phyloP scores from a whole-genome alignment of 345 rosid species.

The Pistacia integerrima region DNA sequence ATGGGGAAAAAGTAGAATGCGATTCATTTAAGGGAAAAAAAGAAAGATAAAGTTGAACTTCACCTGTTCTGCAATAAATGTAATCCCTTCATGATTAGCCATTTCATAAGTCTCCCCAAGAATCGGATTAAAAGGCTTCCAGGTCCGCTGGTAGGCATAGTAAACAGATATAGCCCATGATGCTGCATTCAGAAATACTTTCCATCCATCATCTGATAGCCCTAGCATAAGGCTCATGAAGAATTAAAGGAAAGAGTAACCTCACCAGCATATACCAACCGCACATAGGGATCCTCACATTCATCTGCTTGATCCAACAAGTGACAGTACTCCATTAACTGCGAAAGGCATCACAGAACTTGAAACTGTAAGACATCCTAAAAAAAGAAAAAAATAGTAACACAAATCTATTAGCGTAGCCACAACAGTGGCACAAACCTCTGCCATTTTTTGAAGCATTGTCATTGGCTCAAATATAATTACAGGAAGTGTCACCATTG shows the following conservation, averaged over 20 bases:
- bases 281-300: slow-evolving; percentile 88
- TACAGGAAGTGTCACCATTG: slow-evolving; percentile 97
- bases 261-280: slow-evolving; percentile 86
- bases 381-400: not conserved
- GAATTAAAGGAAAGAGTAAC: not conserved
- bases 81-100: slow-evolving; percentile 73
- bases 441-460: slow-evolving; percentile 94
- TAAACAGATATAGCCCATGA: slow-evolving; percentile 92
- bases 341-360: slow-evolving; percentile 24
- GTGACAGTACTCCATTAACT: slow-evolving; percentile 90
- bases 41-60: slow-evolving; percentile 14
- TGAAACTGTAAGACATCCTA: not conserved
- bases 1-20: not conserved
- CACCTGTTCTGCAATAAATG: slow-evolving; percentile 91
- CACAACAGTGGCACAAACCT: slow-evolving; percentile 48
- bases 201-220: slow-evolving; percentile 11
- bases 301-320: slow-evolving; percentile 85
- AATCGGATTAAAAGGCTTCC: slow-evolving; percentile 99
- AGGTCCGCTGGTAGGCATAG: slow-evolving; percentile 76
- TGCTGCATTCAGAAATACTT: slow-evolving; percentile 43
- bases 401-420: not conserved
- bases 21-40: not conserved
- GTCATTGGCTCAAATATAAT: slow-evolving; percentile 91
- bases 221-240: not conserved
- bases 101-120: slow-evolving; percentile 94